Base-by-base conservation (phyloP, 495 filamentous ascomycete species). In the Evernia prunastri region DNA sequence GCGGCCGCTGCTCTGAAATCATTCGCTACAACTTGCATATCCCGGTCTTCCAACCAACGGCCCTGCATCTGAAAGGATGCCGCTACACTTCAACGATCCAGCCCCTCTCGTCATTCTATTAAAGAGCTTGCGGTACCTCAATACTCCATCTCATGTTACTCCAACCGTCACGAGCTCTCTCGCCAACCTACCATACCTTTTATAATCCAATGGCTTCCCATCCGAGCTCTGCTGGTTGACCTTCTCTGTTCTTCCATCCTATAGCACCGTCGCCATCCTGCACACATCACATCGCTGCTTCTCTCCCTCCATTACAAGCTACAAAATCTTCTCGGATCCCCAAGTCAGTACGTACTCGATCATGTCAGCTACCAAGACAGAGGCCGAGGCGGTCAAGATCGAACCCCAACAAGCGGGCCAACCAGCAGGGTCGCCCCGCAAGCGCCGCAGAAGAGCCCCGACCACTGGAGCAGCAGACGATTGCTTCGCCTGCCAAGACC, bases 401-500 rank as follows among this genome's bases (percentile, higher is more conserved):
- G 54, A 66, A 31, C 47, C 47, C 15, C 42, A 64, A 47, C 66
- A 66, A 23, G 27, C 59, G 33, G 58, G 37, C 12, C 62, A 58
- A 36, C 61, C 58, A 36, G 68, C 73, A n/a, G 67, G 60, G 31
- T 70, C 73, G 67, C 81, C 83, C 45, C 83, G 89, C 66, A 97
- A 96, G 78, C 85, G 93, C 63, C 85, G 93, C 69, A 87, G 92
- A 79, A 82, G 92, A 78, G 90, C 93, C 4, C 89, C 91, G 31
- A 87, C 89, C 54, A 93, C 88, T 35, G 93, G 93, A 67, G 94
- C 94, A 47, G 84, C 90, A 37, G 92, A 96, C 75, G 94, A 98
- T 74, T 98, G 94, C 82, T 96, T 96, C 71, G 87, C 93, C 39
- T 98, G 94, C 78, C 81, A 86, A 68, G 93, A 91, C 72, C 84